Evolutionary conservation across 331 rosid species (phyloP), one percentile per base, ranked within the genome.

Genomic region (Erythrophleum ivorense): DNA sequence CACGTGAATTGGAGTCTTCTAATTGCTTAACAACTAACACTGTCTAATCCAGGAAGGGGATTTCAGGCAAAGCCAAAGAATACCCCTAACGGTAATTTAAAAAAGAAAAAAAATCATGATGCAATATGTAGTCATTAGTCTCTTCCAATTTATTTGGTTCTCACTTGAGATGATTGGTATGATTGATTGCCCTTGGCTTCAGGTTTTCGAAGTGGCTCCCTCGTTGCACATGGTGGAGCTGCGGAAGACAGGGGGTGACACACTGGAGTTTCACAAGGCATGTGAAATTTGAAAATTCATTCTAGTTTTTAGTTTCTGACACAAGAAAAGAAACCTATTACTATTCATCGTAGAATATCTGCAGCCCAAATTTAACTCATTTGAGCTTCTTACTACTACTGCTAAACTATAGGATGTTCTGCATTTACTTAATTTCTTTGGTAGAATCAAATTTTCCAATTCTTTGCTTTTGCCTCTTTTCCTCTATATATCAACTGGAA

Each of bases 191-290:
- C 38, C 59, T 82, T 75, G 77, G 80, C 53, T 84, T 70, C 86
- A 91, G 97, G 93, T 92, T 69, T 91, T 92, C 13, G 97, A 92
- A 89, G 95, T 92, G 81, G 97, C 97, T 55, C 97, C 97, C 40
- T 91, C 92, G 12, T 63, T 91, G 85, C 95, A 92, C 86, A 83
- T 92, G 91, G 97, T 91, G 59, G 97, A 90, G 88, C 91, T 91
- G 62, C 83, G 91, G 57, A 91, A 91, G 83, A 90, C 92, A 0
- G 89, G 94, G 7, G 97, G 97, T 14, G 97, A 91, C 81, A 91
- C 97, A 1, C 87, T 91, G 19, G 97, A 91, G 87, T 91, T 89
- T 84, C 92, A 88, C 84, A 91, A 89, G 92, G 96, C 72, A 89
- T 38, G 90, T 55, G 24, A 67, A 21, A 43, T 45, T 5, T 48